These are phyloP conservation scores for Ramichloridium luteum DNA, from an alignment of 2,329 filamentous ascomycete genomes.

Conservation along the genomic window DNA sequence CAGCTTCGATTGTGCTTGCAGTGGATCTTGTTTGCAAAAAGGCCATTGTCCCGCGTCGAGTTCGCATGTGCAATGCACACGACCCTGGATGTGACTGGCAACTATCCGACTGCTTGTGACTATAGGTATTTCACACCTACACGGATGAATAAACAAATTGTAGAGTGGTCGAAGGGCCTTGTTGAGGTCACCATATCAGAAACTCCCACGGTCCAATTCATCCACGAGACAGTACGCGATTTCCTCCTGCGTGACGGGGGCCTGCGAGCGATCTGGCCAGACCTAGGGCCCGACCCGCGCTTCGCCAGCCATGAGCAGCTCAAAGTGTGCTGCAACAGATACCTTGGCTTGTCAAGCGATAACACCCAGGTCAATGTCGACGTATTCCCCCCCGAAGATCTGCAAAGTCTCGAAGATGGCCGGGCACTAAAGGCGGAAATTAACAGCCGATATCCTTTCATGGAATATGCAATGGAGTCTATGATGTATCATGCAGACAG, in stretches of 20 bases:
- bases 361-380: slow-evolving; percentile 1
- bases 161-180: slow-evolving; percentile 40
- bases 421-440: neutral
- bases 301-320: slow-evolving; percentile 12
- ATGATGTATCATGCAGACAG: neutral
- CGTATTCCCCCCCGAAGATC: neutral
- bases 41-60: slow-evolving; percentile 33
- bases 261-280: slow-evolving; percentile 20
- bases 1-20: slow-evolving; percentile 37
- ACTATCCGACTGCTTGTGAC: neutral
- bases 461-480: neutral
- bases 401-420: neutral
- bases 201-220: slow-evolving; percentile 37
- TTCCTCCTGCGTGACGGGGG: slow-evolving; percentile 33
- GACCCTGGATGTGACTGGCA: slow-evolving; percentile 11
- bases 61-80: slow-evolving; percentile 34
- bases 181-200: slow-evolving; percentile 29
- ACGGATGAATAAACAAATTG: slow-evolving; percentile 25
- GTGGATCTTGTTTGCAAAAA: slow-evolving; percentile 41
- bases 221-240: slow-evolving; percentile 41
- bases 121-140: slow-evolving; percentile 4
- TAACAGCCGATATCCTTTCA: neutral
- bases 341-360: slow-evolving; percentile 4
- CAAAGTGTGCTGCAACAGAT: slow-evolving; percentile 8
- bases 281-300: slow-evolving; percentile 1